Base-by-base conservation (phyloP, 495 filamentous ascomycete species). In the Penicillium cataractarum region DNA sequence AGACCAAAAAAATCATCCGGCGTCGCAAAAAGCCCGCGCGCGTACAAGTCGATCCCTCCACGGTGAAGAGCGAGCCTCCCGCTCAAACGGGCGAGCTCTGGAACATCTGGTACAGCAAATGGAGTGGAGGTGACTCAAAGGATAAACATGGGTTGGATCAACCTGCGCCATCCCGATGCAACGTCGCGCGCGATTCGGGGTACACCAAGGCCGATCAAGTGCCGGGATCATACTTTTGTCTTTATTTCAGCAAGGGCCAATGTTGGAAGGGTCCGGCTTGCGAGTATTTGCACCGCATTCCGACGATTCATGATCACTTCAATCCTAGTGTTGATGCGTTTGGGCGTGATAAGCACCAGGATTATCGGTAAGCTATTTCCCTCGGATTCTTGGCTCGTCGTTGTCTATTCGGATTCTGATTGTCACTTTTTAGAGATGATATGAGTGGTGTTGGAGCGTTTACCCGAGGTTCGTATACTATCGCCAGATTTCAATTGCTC, bases 361-460 rank as follows among this genome's bases (percentile, higher is more conserved):
- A 66, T 56, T 71, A 62, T 37, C 29, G 32, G 51, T 54, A 24
- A 24, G 51, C 32, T 54, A 15, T 35, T 9, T 22, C 6, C n/a
- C n/a, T 10, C n/a, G 29, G 3, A 13, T 13, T 22, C n/a, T 21
- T 37, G 29, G 24, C 10, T 52, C 10, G 29, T 8, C 2, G 17
- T 52, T 27, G 29, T 52, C 15, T 32, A 5, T 8, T 31, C 7
- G 17, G 15, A 22, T 6, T 22, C 29, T 33, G 13, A 54, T 12
- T 35, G 8, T 22, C 17, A 22, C 10, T 35, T 5, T 32, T 9
- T 57, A 64, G 61, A 57, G 54, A 67, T 78, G 96, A 99, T 71
- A 97, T 99, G 95, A 93, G 93, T 35, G 95, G 95, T 62, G 90
- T 96, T 15, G 95, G 95, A 4, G 87, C 83, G 61, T 99, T 98